Base-by-base conservation (phyloP, 1,284 basidiomycete species). In the Sporisorium scitamineum region DNA sequence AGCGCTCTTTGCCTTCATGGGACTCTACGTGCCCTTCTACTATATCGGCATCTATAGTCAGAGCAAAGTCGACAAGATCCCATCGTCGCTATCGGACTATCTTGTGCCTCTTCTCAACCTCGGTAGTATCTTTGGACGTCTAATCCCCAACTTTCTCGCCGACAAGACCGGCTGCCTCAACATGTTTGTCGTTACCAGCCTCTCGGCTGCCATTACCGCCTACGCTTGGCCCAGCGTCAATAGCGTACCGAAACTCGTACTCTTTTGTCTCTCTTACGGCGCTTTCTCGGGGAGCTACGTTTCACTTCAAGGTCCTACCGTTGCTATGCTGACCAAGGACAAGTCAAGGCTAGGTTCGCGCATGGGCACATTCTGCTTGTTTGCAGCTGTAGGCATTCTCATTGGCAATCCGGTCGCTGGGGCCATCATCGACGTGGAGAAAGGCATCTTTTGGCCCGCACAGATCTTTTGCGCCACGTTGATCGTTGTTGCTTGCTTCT, bases 161-260 rank as follows among this genome's bases (percentile, higher is more conserved):
- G 83, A 85, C 48, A 62, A 63, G 7, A 63, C 64, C 9, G 85
- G 85, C 1, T 61, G 65, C 6, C 62, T 85, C 54, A 84, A 86
- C 71, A 76, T 81, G 56, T 72, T 85, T 31, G 58, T 84, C 20
- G 44, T 80, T 13, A 72, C 76, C n/a, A 81, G 78, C 0, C 39
- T 67, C n/a, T 41, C 78, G 22, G 74, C 73, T 10, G 76, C 83
- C 13, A 26, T 82, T 1, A 52, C 72, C 8, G 74, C 56, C n/a
- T 74, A 81, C 37, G 54, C 3, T 20, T 55, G 54, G 54, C 39
- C 44, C 27, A 44, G 54, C 18, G 54, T 55, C 3, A 22, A 54
- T 31, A 45, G 55, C 10, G n/a, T 31, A 2, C 27, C 54, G 5
- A 56, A 65, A 6, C 51, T 70, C 24, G 54, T 77, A 27, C 42